phyloP scores from a whole-genome alignment of 352 stramenopile genomes.

The Lagenidium giganteum region DNA sequence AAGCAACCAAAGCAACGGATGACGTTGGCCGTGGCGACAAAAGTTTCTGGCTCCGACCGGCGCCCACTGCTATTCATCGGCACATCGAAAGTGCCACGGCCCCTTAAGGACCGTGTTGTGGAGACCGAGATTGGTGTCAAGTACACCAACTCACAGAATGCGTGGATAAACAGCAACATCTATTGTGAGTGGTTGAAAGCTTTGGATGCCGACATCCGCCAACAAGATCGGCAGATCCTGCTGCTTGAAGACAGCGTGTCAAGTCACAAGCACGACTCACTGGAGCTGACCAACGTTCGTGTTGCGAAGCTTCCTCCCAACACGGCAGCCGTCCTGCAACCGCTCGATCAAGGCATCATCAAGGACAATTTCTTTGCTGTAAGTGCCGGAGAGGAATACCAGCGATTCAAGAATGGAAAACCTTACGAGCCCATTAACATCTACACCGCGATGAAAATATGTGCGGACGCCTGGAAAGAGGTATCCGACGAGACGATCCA shows the following conservation, averaged over 20 bases:
- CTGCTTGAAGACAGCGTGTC: constrained; percentile 24
- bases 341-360: constrained; percentile 19
- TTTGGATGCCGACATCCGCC: constrained; percentile 17
- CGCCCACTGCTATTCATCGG: constrained; percentile 26
- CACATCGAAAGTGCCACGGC: constrained; percentile 22
- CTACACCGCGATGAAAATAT: too few relatives aligned
- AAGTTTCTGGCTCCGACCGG: constrained; percentile 29
- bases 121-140: constrained; percentile 14
- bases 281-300: constrained; percentile 18
- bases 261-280: constrained; percentile 19
- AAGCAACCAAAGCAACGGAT: constrained; percentile 22
- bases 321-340: constrained; percentile 12
- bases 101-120: constrained; percentile 12
- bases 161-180: constrained; percentile 25
- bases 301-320: constrained; percentile 17
- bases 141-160: constrained; percentile 22
- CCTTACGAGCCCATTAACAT: too few relatives aligned
- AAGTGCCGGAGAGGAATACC: too few relatives aligned
- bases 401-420: too few relatives aligned
- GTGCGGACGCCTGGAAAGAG: too few relatives aligned
- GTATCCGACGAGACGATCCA: too few relatives aligned
- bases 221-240: constrained; percentile 16
- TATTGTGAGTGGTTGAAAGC: constrained; percentile 27
- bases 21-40: constrained; percentile 21
- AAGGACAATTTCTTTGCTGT: too few relatives aligned